Evolutionary conservation across 352 stramenopile genomes (phyloP), one percentile per base, ranked within the genome.

Genomic region (Thalassiosira exigua): DNA sequence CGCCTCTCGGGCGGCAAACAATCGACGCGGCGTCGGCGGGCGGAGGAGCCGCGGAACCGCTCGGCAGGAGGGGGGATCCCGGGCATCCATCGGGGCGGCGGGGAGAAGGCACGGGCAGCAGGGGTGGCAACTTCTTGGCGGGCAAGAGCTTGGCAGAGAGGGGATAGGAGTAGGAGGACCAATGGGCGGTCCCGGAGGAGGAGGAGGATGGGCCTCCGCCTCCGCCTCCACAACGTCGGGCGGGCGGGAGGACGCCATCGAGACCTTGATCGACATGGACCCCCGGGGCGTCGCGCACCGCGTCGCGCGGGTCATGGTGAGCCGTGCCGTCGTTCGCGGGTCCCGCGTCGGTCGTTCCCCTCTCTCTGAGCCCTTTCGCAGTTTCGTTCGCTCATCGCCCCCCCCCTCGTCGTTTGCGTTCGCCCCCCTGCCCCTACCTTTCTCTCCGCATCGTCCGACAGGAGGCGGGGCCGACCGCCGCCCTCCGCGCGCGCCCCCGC

Each of bases 211-310:
- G n/a, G n/a, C n/a, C n/a, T n/a, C n/a, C n/a, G n/a, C n/a, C n/a
- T n/a, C n/a, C n/a, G n/a, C n/a, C n/a, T n/a, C n/a, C n/a, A n/a
- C n/a, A 36, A 53, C 27, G 44, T 21, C 51, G 12, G 54, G 54
- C 27, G 41, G 41, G 12, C 73, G 88, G 9, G 84, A 94, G 66
- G 73, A 69, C 58, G 88, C 83, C 24, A 91, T 92, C 46, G 86
- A 94, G 74, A 90, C 82, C 33, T 72, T 92, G 1, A 81, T 94
- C 62, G 88, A 94, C 65, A 88, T 88, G 79, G 84, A 92, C 44
- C 82, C 82, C 1, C 21, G 75, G 32, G 88, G 88, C 4, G 67
- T 70, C 26, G 86, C 79, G 26, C 92, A 90, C 82, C 77, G 88
- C 14, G 81, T 82, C 32, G 32, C 72, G 39, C 61, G 66, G 48